Conservation (phyloP, 805 yeast genomes). For the Sugiyamaella americana region DNA sequence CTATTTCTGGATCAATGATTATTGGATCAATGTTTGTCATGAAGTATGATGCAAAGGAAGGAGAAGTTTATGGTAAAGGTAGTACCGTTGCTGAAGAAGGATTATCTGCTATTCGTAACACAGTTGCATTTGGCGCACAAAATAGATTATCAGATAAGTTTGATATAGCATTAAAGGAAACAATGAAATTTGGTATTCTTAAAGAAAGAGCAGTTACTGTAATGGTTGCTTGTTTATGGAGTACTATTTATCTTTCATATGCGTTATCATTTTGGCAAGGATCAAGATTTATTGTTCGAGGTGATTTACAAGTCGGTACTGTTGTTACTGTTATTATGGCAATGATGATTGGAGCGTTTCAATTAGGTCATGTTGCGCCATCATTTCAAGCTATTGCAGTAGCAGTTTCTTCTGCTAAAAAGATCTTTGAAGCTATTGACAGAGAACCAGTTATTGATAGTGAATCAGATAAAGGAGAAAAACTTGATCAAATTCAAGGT, state of each 20-base stretch:
- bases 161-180: constrained; percentile 26
- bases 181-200: constrained; percentile 25
- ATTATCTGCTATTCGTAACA: constrained; percentile 37
- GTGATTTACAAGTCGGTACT: constrained; percentile 30
- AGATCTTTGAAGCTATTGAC: constrained; percentile 39
- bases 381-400: constrained; percentile 33
- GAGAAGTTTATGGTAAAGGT: constrained; percentile 29
- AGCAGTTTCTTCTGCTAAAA: constrained; percentile 38
- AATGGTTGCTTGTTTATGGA: constrained; percentile 36
- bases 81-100: constrained; percentile 39
- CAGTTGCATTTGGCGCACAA: constrained; percentile 39
- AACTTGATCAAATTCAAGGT: constrained; percentile 37
- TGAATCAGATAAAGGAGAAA: constrained; percentile 19
- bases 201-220: constrained; percentile 28
- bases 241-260: constrained; percentile 33
- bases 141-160: constrained; percentile 30
- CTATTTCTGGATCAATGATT: constrained; percentile 28
- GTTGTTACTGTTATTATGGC: constrained; percentile 35
- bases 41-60: constrained; percentile 23
- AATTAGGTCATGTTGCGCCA: constrained; percentile 38
- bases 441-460: constrained; percentile 38
- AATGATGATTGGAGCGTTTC: constrained; percentile 39
- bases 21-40: constrained; percentile 29
- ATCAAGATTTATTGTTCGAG: constrained; percentile 33
- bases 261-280: constrained; percentile 41